Percentiles rank a stretch among this genome's conserved stretches.
Conservation (phyloP, 2,329 filamentous ascomycete species). For the Monilinia vaccinii-corymbosi region DNA sequence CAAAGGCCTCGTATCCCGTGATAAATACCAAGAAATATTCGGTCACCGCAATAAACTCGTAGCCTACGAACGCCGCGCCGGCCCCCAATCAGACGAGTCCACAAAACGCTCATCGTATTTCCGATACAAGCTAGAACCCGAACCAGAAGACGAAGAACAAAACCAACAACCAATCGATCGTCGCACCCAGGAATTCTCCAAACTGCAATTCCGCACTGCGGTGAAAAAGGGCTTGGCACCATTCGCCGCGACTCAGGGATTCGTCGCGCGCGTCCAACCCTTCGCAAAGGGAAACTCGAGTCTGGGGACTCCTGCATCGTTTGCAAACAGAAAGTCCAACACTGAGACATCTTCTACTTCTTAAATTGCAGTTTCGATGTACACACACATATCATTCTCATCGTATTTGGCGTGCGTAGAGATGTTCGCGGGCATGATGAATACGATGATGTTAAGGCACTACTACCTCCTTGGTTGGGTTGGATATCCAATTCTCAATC, state of each 20-base stretch:
- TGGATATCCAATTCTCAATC: neutral
- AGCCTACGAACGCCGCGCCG: slow-evolving; percentile 22
- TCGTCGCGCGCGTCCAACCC: neutral
- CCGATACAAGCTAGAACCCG: neutral
- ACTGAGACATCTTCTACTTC: neutral
- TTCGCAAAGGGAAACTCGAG: neutral
- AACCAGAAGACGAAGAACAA: neutral
- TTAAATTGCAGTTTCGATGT: neutral
- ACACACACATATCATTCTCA: neutral
- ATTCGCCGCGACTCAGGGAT: neutral
- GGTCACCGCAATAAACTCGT: slow-evolving; percentile 28
- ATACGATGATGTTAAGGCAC: neutral
- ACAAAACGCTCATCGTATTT: neutral
- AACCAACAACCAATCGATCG: slow-evolving; percentile 10
- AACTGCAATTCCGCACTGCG: neutral
- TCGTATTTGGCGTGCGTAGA: neutral
- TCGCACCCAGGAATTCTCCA: slow-evolving; percentile 15
- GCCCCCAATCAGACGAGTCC: neutral
- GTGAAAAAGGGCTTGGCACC: neutral
- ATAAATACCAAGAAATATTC: slow-evolving; percentile 21
- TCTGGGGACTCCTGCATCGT: neutral
- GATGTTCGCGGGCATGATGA: neutral
- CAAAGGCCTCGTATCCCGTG: slow-evolving; percentile 21
- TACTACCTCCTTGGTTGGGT: neutral
- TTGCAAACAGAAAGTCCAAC: neutral